Evolutionary conservation across 2,329 filamentous ascomycete species (phyloP), one percentile per base, ranked within the genome.

Genomic region (Hypoxylon sp.): DNA sequence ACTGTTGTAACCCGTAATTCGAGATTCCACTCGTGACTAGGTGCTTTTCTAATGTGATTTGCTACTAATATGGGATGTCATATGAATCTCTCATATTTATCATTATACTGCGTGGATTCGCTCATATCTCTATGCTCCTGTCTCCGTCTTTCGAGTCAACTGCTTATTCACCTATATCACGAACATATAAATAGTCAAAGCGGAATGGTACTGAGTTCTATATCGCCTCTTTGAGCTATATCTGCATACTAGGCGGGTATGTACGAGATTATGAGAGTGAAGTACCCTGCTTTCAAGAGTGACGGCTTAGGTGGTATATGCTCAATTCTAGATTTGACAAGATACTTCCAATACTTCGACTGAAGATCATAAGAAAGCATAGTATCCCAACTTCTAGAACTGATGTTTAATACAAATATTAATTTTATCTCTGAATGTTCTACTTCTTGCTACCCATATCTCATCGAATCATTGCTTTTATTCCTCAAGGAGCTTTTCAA

Each of bases 1-100:
- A 65, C 34, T 21, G 46, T 34, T 68, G 65, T 65, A 65, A 53
- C 58, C 62, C 45, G 50, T 56, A 19, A 19, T 45, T 52, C 21
- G 23, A 55, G 11, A 34, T 2, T 2, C 11, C 49, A 51, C n/a
- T 7, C 1, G 13, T 49, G n/a, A n/a, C 3, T 43, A 21, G n/a
- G 36, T 41, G 36, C 7, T n/a, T 41, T 17, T 41, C n/a, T 6
- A 19, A 1, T 9, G 1, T 41, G 6, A 30, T 30, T 7, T 30
- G 28, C n/a, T 41, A 6, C 36, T 19, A 41, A 41, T n/a, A n/a
- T 19, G n/a, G 7, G 5, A 41, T 41, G 14, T 41, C n/a, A 36
- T 36, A 30, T 10, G 48, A 3, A 21, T 19, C 10, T 51, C 30
- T 17, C 5, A 19, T 28, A 51, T 30, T 30, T 30, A 30, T 9